These are phyloP conservation scores for Trypanosoma scelopori DNA, from an alignment of 208 protist genomes.

Conservation along the genomic window DNA sequence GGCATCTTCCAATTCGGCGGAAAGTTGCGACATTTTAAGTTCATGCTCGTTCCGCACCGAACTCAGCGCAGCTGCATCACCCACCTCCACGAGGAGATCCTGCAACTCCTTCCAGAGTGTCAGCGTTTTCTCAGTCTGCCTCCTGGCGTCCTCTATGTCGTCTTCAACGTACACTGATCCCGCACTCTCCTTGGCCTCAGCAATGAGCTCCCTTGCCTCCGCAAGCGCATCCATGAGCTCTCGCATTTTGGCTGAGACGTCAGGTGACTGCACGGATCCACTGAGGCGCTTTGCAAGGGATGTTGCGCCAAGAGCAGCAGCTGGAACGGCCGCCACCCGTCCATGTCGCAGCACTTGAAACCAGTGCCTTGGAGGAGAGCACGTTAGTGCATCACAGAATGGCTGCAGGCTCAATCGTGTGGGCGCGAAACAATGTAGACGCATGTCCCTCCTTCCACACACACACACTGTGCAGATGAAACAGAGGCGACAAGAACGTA, in stretches of 20 bases:
- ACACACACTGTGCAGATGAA: too few relatives aligned
- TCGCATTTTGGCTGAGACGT: conserved; percentile 32
- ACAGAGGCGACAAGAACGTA: background rate
- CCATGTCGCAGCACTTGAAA: background rate
- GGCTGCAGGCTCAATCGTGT: background rate
- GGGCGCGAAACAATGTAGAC: background rate
- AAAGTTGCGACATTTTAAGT: conserved; percentile 71
- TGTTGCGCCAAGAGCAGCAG: background rate
- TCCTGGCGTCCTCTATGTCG: conserved; percentile 65
- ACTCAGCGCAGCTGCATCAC: conserved; percentile 31
- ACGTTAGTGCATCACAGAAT: background rate
- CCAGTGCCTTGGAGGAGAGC: background rate
- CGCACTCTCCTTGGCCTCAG: conserved; percentile 60
- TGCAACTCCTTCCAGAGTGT: conserved; percentile 49
- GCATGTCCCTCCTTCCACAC: background rate
- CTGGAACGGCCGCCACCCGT: background rate
- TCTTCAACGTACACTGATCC: conserved; percentile 71
- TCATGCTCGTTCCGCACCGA: conserved; percentile 52
- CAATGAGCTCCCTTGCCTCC: conserved; percentile 66
- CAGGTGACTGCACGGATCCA: conserved; percentile 7
- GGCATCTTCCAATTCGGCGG: conserved; percentile 54
- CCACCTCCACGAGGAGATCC: conserved; percentile 25
- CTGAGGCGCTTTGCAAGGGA: background rate
- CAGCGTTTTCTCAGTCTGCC: conserved; percentile 50
- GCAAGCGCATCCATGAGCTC: conserved; percentile 62